Conservation (phyloP, 352 stramenopile genomes). For the Phytopythium cucurbitacearum region DNA sequence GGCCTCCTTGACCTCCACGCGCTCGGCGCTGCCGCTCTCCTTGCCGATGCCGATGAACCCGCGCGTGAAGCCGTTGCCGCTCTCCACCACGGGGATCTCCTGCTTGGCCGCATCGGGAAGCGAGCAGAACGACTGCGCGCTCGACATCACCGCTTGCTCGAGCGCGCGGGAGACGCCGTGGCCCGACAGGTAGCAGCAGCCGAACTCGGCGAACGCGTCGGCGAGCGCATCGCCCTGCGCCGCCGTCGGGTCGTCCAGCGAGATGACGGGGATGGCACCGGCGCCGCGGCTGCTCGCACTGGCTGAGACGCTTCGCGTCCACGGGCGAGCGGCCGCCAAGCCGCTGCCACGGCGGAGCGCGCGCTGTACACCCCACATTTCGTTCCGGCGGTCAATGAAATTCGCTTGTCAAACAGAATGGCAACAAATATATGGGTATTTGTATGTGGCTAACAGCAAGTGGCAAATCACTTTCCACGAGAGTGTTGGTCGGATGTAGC, state of each 20-base stretch:
- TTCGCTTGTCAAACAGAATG: too few relatives aligned
- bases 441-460: too few relatives aligned
- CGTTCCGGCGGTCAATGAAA: too few relatives aligned
- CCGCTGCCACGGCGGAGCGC: too few relatives aligned
- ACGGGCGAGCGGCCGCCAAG: too few relatives aligned
- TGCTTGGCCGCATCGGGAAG: conserved; percentile 44
- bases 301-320: background rate
- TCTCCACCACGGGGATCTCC: conserved; percentile 55
- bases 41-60: conserved; percentile 77
- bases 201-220: conserved; percentile 57
- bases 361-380: too few relatives aligned
- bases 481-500: too few relatives aligned
- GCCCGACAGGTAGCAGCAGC: conserved; percentile 70
- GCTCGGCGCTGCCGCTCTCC: conserved; percentile 72
- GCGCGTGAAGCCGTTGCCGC: conserved; percentile 68
- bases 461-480: too few relatives aligned
- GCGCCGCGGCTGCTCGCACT: conserved; percentile 5
- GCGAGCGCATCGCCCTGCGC: conserved; percentile 38
- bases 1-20: conserved; percentile 78
- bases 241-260: conserved; percentile 38
- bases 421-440: too few relatives aligned
- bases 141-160: conserved; percentile 46
- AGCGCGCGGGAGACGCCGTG: conserved; percentile 52
- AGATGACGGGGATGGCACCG: conserved; percentile 40
- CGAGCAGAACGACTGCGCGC: conserved; percentile 52